phyloP scores from a whole-genome alignment of 805 yeast species.

The Yarrowia deformans region DNA sequence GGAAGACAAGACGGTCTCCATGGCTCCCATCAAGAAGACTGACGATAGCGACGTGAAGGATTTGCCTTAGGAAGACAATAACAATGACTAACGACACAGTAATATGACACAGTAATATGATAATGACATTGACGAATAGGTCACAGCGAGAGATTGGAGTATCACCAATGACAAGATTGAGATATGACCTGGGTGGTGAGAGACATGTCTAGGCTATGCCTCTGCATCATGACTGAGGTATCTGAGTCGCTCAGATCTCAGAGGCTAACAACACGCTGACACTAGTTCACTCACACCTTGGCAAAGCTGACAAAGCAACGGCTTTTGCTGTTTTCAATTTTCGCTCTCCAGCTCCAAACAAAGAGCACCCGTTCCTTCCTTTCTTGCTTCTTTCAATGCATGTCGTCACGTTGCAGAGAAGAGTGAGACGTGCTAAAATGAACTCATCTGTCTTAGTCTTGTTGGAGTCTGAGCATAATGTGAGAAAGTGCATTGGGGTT shows the following conservation, averaged over 20 bases:
- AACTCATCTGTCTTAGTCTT: background rate
- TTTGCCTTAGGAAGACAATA: background rate
- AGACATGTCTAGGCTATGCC: no score
- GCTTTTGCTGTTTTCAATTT: background rate
- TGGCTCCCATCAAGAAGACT: slow-evolving; percentile 22
- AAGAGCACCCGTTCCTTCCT: background rate
- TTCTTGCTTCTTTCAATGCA: background rate
- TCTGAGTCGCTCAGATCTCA: no score
- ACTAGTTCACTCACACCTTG: no score
- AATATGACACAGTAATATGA: background rate
- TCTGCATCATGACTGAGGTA: no score
- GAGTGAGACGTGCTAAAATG: slow-evolving; percentile 22
- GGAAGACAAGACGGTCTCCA: slow-evolving; percentile 17
- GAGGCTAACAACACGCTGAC: no score
- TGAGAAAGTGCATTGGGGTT: background rate
- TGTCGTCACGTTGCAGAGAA: background rate
- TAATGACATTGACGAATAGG: background rate
- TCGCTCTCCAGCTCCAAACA: background rate
- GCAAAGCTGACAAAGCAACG: no score
- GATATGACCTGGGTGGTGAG: no score
- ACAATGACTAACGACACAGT: background rate
- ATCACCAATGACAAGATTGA: no score
- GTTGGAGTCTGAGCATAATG: background rate
- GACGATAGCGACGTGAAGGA: slow-evolving; percentile 6
- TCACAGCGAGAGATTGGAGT: no score